phyloP scores from a whole-genome alignment of 768 basidiomycete species.

The Phylloporus rhodoxanthus region DNA sequence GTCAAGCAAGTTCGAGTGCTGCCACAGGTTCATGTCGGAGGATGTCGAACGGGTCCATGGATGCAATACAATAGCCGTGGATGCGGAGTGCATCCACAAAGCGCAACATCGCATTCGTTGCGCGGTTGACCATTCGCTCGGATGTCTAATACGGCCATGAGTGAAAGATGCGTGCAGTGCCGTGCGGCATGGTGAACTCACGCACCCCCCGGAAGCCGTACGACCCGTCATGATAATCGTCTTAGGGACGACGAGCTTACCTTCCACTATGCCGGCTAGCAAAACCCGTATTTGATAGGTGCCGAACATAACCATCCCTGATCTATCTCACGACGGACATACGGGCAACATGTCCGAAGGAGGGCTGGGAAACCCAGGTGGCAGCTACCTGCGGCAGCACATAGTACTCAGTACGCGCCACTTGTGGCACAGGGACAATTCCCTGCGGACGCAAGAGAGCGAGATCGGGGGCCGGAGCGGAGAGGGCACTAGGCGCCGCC shows the following conservation, averaged over 20 bases:
- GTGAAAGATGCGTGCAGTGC: slow-evolving; percentile 2
- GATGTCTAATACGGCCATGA: slow-evolving; percentile 45
- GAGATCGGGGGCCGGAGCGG: too few species aligned
- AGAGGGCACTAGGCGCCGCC: too few species aligned
- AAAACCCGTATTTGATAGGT: too few species aligned
- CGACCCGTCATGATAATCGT: slow-evolving; percentile 70
- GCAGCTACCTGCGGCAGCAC: too few species aligned
- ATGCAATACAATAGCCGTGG: slow-evolving; percentile 79
- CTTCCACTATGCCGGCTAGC: background rate
- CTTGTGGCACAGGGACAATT: too few species aligned
- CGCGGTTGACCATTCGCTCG: slow-evolving; percentile 61
- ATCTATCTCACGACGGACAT: too few species aligned
- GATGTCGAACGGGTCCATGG: slow-evolving; percentile 83
- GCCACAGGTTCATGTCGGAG: slow-evolving; percentile 77
- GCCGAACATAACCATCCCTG: too few species aligned
- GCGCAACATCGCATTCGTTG: slow-evolving; percentile 71
- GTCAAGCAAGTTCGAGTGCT: slow-evolving; percentile 67
- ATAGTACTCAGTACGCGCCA: too few species aligned
- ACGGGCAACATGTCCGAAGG: too few species aligned
- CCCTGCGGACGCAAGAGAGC: slow-evolving; percentile 16
- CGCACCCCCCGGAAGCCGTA: slow-evolving; percentile 69
- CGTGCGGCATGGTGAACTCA: slow-evolving; percentile 62
- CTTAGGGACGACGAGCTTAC: slow-evolving; percentile 21
- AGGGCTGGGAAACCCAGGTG: too few species aligned
- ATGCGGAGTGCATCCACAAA: slow-evolving; percentile 87